phyloP scores from a whole-genome alignment of 2,329 filamentous ascomycete species.

The Furcasterigmium sp. region DNA sequence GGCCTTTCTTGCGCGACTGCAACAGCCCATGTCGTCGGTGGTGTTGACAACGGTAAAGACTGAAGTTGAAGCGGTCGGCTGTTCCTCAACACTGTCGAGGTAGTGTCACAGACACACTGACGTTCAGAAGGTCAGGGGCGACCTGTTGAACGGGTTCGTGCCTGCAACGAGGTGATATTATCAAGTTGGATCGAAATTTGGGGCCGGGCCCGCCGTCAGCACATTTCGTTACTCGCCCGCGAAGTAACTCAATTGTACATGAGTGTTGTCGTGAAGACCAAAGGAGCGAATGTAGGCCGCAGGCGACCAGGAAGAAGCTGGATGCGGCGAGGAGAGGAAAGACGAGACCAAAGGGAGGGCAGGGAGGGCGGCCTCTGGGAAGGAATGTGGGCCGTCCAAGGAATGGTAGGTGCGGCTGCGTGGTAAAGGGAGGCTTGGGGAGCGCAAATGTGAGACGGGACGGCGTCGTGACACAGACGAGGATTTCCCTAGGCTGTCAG shows the following conservation, averaged over 20 bases:
- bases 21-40: slow-evolving; percentile 55
- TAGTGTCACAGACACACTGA: too few relatives aligned
- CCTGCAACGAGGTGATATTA: slow-evolving; percentile 1
- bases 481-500: background rate
- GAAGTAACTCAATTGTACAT: slow-evolving; percentile 42
- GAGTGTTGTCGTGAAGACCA: slow-evolving; percentile 14
- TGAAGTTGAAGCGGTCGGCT: slow-evolving; percentile 4
- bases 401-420: slow-evolving; percentile 1
- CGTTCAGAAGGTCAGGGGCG: background rate
- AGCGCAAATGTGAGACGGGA: slow-evolving; percentile 2
- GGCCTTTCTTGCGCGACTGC: slow-evolving; percentile 55
- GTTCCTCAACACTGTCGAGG: slow-evolving; percentile 8
- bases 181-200: slow-evolving; percentile 6
- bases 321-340: background rate
- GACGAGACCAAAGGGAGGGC: background rate
- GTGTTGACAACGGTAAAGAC: background rate
- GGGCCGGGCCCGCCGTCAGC: slow-evolving; percentile 33
- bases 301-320: slow-evolving; percentile 7
- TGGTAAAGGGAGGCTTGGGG: background rate
- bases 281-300: slow-evolving; percentile 8
- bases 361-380: background rate
- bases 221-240: slow-evolving; percentile 45
- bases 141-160: background rate
- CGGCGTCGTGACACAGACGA: slow-evolving; percentile 3
- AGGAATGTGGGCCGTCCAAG: slow-evolving; percentile 2